Evolutionary conservation across 1,284 basidiomycete genomes (phyloP), one percentile per base, ranked within the genome.

Genomic region (Cryptococcus sp.): DNA sequence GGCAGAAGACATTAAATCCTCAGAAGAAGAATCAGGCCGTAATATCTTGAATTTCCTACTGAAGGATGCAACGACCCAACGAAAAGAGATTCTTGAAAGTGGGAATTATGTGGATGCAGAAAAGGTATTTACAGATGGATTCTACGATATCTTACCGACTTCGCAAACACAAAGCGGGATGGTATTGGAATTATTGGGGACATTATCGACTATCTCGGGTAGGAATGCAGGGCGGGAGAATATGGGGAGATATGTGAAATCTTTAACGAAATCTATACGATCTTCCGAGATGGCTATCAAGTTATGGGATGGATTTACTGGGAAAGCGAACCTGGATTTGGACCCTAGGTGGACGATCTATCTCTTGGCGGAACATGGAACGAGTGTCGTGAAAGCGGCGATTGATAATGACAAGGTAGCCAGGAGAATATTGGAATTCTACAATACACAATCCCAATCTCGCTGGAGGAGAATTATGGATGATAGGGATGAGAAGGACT

Each of bases 41-140:
- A 67, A 66, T 22, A 61, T 65, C 45, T 42, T 67, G 32, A 49
- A 63, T 16, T 67, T 61, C 52, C 45, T 66, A 9, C 14, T 47
- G 11, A 19, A 52, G n/a, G 47, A 61, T n/a, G 44, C 53, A 13
- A 41, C 9, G 3, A 43, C 49, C 3, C 14, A 44, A 7, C 49
- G 62, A 14, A 32, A 32, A 24, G 41, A 44, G 2, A 41, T 55
- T 2, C 56, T 65, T 21, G 58, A 65, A 28, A 50, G 46, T 18
- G 61, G 63, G 3, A 48, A 49, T 2, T 24, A 58, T n/a, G 24
- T 41, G 4, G 52, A 59, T 5, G 53, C 50, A 9, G 61, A 65
- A 36, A 21, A 60, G 11, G 47, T 50, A 4, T 60, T 65, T 40
- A 50, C 55, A 23, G 48, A 54, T 32, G 63, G 58, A 9, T 61